Percentiles rank a stretch among this genome's conserved stretches.
phyloP scores from a whole-genome alignment of 1,284 basidiomycete species.

The Ganoderma multipileum region DNA sequence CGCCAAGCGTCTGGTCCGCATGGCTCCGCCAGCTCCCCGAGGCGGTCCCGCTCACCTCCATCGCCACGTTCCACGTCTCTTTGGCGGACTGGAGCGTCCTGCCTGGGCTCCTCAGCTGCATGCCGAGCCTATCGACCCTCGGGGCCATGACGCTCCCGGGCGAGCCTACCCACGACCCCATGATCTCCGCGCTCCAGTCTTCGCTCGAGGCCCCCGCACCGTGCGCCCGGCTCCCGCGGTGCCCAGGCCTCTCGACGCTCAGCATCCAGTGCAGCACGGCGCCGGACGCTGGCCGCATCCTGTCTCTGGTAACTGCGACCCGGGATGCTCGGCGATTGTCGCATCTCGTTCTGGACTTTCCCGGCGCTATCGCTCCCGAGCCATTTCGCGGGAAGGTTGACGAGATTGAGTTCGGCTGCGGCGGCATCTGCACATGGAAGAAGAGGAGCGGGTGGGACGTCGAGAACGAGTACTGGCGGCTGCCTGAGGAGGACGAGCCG shows the following conservation, averaged over 20 bases:
- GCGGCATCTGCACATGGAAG: slow-evolving; percentile 16
- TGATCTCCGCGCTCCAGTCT: slow-evolving; percentile 8
- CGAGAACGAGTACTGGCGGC: slow-evolving; percentile 13
- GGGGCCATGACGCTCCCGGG: slow-evolving; percentile 16
- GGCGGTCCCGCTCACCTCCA: slow-evolving; percentile 7
- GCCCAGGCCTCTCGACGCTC: slow-evolving; percentile 15
- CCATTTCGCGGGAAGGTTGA: slow-evolving; percentile 3
- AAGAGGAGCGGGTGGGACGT: slow-evolving; percentile 15
- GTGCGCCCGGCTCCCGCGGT: neutral
- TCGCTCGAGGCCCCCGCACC: neutral
- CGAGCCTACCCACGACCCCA: neutral
- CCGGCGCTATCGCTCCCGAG: neutral
- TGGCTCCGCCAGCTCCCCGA: slow-evolving; percentile 13
- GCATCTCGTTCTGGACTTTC: slow-evolving; percentile 17
- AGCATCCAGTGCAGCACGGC: slow-evolving; percentile 12
- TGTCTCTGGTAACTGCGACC: neutral
- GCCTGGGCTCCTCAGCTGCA: slow-evolving; percentile 9
- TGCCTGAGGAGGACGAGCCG: slow-evolving; percentile 17
- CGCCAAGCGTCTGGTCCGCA: slow-evolving; percentile 13
- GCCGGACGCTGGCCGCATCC: neutral
- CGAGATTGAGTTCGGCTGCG: slow-evolving; percentile 12
- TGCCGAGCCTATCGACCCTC: slow-evolving; percentile 10
- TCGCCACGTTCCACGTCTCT: slow-evolving; percentile 13
- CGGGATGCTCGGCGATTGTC: slow-evolving; percentile 1
- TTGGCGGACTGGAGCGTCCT: slow-evolving; percentile 17